Percentiles rank a stretch among this genome's conserved stretches.
Evolutionary conservation across 345 rosid species (phyloP).

Genomic region (Brassica cretica): DNA sequence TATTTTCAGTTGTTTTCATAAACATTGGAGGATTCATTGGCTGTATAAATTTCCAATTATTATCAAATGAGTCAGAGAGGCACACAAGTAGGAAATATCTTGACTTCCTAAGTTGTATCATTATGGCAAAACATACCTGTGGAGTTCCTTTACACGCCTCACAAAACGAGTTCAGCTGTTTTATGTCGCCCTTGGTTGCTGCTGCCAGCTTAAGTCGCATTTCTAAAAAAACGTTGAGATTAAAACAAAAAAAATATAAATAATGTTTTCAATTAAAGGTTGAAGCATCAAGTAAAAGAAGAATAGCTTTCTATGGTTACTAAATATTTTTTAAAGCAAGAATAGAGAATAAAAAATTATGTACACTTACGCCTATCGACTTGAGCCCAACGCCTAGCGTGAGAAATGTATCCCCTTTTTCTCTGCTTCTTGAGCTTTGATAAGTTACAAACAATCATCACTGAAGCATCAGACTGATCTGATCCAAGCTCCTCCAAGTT

Average conservation of each 20-base stretch:
- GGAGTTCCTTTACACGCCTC: slow-evolving; percentile 95
- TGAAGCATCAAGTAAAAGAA: background rate
- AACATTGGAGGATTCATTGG: slow-evolving; percentile 67
- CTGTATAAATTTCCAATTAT: slow-evolving; percentile 41
- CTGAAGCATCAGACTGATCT: slow-evolving; percentile 72
- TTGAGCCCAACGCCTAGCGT: slow-evolving; percentile 63
- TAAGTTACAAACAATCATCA: slow-evolving; percentile 61
- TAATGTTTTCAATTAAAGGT: background rate
- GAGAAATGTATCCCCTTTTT: slow-evolving; percentile 44
- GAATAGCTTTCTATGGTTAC: background rate
- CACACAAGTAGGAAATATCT: background rate
- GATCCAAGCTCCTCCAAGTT: slow-evolving; percentile 73
- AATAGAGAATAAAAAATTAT: background rate
- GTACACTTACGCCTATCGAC: slow-evolving; percentile 66
- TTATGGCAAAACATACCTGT: slow-evolving; percentile 51
- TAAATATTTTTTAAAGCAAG: background rate
- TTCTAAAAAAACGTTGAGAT: slow-evolving; percentile 47
- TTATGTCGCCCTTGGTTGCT: slow-evolving; percentile 60
- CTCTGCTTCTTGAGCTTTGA: slow-evolving; percentile 65
- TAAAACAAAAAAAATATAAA: background rate
- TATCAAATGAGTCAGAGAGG: background rate
- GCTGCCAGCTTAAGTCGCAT: slow-evolving; percentile 73
- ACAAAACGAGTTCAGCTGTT: slow-evolving; percentile 81
- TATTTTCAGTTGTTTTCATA: slow-evolving; percentile 37
- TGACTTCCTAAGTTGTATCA: background rate